phyloP scores from a whole-genome alignment of 2,329 filamentous ascomycete genomes.

The Endoconidiophora laricicola region DNA sequence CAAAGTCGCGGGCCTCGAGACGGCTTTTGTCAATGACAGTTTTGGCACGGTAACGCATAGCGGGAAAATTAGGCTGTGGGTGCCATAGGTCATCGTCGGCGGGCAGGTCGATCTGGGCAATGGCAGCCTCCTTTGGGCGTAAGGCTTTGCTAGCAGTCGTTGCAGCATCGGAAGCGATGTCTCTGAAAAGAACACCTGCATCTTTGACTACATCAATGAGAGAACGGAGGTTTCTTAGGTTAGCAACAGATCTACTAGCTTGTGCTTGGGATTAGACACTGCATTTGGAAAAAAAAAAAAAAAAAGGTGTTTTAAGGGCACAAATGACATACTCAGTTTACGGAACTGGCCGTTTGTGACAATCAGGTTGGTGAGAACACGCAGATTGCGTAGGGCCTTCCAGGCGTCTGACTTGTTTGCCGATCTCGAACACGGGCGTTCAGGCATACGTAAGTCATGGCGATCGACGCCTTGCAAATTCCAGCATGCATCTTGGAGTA shows the following conservation, averaged over 20 bases:
- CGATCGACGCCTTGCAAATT: conserved; percentile 63
- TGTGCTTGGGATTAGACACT: neutral
- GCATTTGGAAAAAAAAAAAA: neutral
- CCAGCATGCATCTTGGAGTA: conserved; percentile 95
- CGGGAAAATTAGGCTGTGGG: conserved; percentile 61
- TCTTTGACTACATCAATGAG: conserved; percentile 43
- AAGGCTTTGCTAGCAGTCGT: conserved; percentile 58
- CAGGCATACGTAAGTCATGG: conserved; percentile 43
- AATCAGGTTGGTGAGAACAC: conserved; percentile 73
- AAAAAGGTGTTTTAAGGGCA: neutral
- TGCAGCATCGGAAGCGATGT: conserved; percentile 84
- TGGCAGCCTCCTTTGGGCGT: conserved; percentile 60
- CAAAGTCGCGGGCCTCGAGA: conserved; percentile 43
- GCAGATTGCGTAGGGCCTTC: conserved; percentile 66
- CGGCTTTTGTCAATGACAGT: conserved; percentile 44
- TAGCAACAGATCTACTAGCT: conserved; percentile 5
- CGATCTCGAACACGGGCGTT: conserved; percentile 56
- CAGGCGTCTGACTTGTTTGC: conserved; percentile 68
- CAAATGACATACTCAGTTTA: conserved; percentile 54
- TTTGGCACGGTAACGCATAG: conserved; percentile 51
- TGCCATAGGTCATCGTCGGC: conserved; percentile 91
- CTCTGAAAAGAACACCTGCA: conserved; percentile 62
- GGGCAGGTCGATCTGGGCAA: conserved; percentile 63
- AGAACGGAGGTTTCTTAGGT: conserved; percentile 13
- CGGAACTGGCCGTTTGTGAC: conserved; percentile 95